Base-by-base conservation (phyloP, 345 rosid genomes). In the Carallia pectinifolia region DNA sequence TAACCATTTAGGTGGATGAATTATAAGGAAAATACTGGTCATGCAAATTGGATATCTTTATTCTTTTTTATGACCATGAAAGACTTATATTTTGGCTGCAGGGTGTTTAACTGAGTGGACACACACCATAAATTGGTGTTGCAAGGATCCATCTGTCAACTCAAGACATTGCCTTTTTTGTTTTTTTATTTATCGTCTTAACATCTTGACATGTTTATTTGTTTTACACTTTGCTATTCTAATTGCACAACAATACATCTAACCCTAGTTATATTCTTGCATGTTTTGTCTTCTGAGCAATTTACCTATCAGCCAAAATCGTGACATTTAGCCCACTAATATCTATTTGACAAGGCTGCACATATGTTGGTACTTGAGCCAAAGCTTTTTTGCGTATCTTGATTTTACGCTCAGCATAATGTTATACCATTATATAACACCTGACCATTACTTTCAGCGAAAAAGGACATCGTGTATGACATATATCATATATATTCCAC, bases 101-200 rank as follows among this genome's bases (percentile, higher is more conserved):
- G 23, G 23, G 23, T 23, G 23, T 23, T 23, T 23, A 23, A 23
- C n/a, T 53, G 78, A 79, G 64, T 89, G 91, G 83, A 85, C 83
- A 56, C 81, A 82, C 70, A 84, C 88, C 73, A 78, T 94, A 56
- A 88, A 93, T 76, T 80, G 91, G 71, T 94, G 98, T 97, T 94
- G 98, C 85, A 71, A 89, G 88, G 88, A 94, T 85, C 96, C 98
- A 19, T 83, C 93, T 6, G 95, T 94, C 77, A 97, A 36, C 91
- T 91, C 82, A 86, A 82, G 97, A 94, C 76, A 74, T 90, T 27
- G 91, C 96, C 23, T 23, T 23, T 61, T 83, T 88, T 69, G 89
- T 94, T 71, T 94, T 96, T 63, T 79, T 94, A 80, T 89, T 97
- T 12, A 72, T 89, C 75, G 87, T 91, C 80, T 84, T 94, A 83